phyloP scores from a whole-genome alignment of 352 stramenopile genomes.

The Pythium sukuiense region DNA sequence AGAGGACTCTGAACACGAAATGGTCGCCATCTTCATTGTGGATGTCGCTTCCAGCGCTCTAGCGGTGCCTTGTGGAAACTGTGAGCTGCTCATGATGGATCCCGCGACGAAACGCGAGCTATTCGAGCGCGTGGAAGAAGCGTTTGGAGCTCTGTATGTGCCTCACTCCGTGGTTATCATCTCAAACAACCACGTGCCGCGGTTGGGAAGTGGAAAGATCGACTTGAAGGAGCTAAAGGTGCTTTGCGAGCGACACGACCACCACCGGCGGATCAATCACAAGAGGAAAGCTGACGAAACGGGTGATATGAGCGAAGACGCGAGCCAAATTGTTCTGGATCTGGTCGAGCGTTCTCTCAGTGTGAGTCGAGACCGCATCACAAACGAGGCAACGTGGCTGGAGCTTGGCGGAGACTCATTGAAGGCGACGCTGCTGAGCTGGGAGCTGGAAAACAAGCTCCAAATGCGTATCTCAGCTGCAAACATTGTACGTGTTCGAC shows the following conservation, averaged over 20 bases:
- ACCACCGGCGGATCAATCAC: not conserved
- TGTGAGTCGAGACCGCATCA: not conserved
- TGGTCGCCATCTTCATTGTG: not conserved
- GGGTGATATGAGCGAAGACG: not conserved
- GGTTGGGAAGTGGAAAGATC: constrained; percentile 46
- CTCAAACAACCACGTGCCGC: constrained; percentile 19
- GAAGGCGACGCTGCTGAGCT: constrained; percentile 43
- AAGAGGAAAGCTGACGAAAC: not conserved
- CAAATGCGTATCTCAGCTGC: constrained; percentile 19
- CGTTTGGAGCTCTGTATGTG: constrained; percentile 34
- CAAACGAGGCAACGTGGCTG: constrained; percentile 28
- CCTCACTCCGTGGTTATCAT: constrained; percentile 30
- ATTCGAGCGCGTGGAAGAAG: constrained; percentile 32
- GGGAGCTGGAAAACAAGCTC: constrained; percentile 37
- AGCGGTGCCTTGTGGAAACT: not conserved
- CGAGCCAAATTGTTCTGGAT: not conserved
- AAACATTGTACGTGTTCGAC: constrained; percentile 24
- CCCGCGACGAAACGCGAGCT: constrained; percentile 16
- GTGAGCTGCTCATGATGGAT: constrained; percentile 12
- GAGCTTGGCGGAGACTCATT: constrained; percentile 58
- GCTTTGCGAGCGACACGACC: constrained; percentile 5
- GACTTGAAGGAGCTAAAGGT: constrained; percentile 26
- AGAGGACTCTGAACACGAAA: not conserved
- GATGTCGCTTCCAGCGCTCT: not conserved
- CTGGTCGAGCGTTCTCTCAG: constrained; percentile 3